A percentile compares a stretch with the other conserved stretches of the same genome.
phyloP scores from a whole-genome alignment of 1,139 yeast genomes.

The Eremothecium cymbalariae region DNA sequence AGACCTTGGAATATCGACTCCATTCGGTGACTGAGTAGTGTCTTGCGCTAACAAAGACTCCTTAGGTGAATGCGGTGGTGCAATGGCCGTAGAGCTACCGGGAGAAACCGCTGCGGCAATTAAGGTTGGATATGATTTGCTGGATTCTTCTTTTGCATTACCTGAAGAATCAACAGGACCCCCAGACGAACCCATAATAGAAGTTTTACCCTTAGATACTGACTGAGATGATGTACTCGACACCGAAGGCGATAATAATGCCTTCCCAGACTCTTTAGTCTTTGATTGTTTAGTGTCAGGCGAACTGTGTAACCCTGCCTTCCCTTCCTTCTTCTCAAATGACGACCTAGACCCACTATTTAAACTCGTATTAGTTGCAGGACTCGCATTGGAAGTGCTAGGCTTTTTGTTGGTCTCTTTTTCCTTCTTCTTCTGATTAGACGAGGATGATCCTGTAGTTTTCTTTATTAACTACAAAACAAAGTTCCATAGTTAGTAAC shows the following conservation, averaged over 20 bases:
- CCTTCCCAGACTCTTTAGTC: constrained; percentile 2
- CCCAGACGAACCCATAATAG: neutral
- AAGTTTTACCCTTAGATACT: neutral
- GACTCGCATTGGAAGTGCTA: constrained; percentile 7
- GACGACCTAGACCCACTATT: constrained; percentile 9
- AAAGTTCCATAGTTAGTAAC: constrained; percentile 6
- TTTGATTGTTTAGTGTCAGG: constrained; percentile 1
- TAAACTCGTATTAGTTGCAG: constrained; percentile 9
- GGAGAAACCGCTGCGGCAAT: constrained; percentile 23
- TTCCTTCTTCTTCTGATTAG: constrained; percentile 23
- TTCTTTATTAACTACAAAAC: constrained; percentile 23
- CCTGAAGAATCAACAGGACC: neutral
- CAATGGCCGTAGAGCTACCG: constrained; percentile 11
- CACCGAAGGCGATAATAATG: neutral
- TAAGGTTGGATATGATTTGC: constrained; percentile 22
- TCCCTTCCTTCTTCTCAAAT: constrained; percentile 10
- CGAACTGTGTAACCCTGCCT: neutral
- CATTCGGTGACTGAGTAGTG: constrained; percentile 22
- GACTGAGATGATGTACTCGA: neutral
- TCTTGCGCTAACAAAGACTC: constrained; percentile 11
- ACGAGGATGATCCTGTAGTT: constrained; percentile 28
- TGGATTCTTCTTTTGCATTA: constrained; percentile 1
- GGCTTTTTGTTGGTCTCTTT: constrained; percentile 22
- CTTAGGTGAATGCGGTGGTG: constrained; percentile 13
- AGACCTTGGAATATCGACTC: constrained; percentile 36